A percentile compares a stretch with the other conserved stretches of the same genome.
Conservation (phyloP, 768 basidiomycete species). For the Suillus lakei region DNA sequence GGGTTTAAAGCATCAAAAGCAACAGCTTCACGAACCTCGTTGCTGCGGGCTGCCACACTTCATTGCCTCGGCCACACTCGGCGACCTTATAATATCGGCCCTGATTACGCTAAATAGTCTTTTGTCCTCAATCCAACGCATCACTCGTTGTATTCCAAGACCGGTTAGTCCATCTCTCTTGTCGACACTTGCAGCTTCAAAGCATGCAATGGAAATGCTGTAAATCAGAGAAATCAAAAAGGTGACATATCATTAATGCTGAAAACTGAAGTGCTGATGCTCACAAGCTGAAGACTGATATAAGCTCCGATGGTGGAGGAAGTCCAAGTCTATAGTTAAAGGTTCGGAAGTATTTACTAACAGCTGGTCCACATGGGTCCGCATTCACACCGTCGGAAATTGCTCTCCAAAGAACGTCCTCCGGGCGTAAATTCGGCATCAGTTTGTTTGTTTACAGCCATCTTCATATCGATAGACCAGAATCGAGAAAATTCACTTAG, state of each 20-base stretch:
- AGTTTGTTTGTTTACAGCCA: not conserved
- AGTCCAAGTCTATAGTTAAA: not conserved
- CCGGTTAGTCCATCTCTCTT: not conserved
- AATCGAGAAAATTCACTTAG: too few species aligned
- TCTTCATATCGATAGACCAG: too few species aligned
- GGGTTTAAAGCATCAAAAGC: not conserved
- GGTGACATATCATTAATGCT: not conserved
- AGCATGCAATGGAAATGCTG: not conserved
- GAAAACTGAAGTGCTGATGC: not conserved
- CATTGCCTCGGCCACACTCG: not conserved
- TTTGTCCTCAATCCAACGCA: not conserved
- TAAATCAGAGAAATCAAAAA: not conserved
- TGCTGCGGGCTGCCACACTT: not conserved
- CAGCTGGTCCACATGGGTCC: not conserved
- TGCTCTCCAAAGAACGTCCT: not conserved
- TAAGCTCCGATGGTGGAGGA: too few species aligned
- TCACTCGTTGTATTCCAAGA: not conserved
- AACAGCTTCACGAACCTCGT: not conserved
- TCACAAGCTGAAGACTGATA: too few species aligned
- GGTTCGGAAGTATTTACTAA: not conserved
- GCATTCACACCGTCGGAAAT: not conserved
- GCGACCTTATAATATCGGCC: slow-evolving; percentile 2
- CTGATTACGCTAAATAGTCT: not conserved
- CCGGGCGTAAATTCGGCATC: not conserved
- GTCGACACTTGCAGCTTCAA: not conserved